phyloP scores from a whole-genome alignment of 2,329 filamentous ascomycete genomes.

The Arthrobotrys conoides region DNA sequence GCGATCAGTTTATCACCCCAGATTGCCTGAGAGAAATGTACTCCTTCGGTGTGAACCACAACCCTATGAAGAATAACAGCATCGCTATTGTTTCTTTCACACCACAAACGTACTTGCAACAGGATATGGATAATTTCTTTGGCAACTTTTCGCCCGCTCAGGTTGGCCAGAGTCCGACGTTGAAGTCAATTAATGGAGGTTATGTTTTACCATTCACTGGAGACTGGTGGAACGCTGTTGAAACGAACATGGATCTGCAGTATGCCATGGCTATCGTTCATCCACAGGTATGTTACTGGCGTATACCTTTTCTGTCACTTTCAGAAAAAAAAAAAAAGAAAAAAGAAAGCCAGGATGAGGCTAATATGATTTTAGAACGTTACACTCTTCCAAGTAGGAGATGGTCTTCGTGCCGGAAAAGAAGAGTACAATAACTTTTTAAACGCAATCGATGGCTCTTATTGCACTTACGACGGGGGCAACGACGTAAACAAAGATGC shows the following conservation, averaged over 20 bases:
- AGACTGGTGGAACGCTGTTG: slow-evolving; percentile 68
- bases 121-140: slow-evolving; percentile 71
- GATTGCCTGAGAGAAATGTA: slow-evolving; percentile 72
- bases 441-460: slow-evolving; percentile 72
- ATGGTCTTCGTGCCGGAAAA: slow-evolving; percentile 71
- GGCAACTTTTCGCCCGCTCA: slow-evolving; percentile 68
- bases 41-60: slow-evolving; percentile 56
- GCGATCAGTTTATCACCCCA: slow-evolving; percentile 73
- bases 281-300: slow-evolving; percentile 71
- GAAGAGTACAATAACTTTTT: slow-evolving; percentile 79
- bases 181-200: slow-evolving; percentile 70
- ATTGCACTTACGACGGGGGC: slow-evolving; percentile 68
- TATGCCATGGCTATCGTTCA: slow-evolving; percentile 72
- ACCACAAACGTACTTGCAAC: slow-evolving; percentile 71
- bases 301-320: not conserved
- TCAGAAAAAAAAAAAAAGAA: not conserved
- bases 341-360: too few relatives aligned
- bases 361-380: slow-evolving; percentile 68
- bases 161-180: slow-evolving; percentile 68
- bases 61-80: slow-evolving; percentile 68
- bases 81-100: slow-evolving; percentile 72
- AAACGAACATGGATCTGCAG: slow-evolving; percentile 75
- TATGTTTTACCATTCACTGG: slow-evolving; percentile 62
- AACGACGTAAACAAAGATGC: slow-evolving; percentile 68
- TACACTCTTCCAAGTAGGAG: slow-evolving; percentile 69